Evolutionary conservation across 352 stramenopile genomes (phyloP).

Genomic region (Phytophthora tentaculata): DNA sequence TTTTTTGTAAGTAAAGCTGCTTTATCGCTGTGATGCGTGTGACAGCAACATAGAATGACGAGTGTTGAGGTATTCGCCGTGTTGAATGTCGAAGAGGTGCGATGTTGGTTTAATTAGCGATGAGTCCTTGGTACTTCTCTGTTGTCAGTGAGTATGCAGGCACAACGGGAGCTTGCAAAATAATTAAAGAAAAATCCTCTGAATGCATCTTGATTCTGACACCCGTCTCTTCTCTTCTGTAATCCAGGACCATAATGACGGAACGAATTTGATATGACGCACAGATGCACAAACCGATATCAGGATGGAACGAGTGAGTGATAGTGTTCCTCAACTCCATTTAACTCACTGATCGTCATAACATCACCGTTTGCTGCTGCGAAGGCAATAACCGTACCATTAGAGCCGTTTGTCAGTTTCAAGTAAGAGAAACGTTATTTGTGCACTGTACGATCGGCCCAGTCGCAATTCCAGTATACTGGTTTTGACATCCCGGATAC

Average conservation of each 20-base stretch:
- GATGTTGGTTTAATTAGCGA: not conserved
- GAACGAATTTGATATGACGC: not conserved
- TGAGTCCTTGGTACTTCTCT: not conserved
- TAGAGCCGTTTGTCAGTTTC: slow-evolving; percentile 9
- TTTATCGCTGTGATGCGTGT: slow-evolving; percentile 8
- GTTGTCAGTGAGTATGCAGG: not conserved
- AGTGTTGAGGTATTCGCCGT: not conserved
- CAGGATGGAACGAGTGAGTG: slow-evolving; percentile 1
- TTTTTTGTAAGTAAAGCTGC: slow-evolving; percentile 6
- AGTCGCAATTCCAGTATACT: not conserved
- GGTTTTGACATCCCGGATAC: not conserved
- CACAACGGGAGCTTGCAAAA: not conserved
- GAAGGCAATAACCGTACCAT: slow-evolving; percentile 6
- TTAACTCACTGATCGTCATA: not conserved
- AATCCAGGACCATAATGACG: not conserved
- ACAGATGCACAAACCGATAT: slow-evolving; percentile 1
- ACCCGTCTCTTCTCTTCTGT: not conserved
- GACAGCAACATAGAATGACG: slow-evolving; percentile 9
- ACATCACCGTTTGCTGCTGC: not conserved
- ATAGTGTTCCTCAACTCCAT: slow-evolving; percentile 1
- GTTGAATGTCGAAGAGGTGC: not conserved
- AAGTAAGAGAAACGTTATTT: slow-evolving; percentile 12
- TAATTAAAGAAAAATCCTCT: not conserved
- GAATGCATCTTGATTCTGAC: not conserved
- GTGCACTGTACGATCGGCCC: too few relatives aligned